These are phyloP conservation scores for Pichia eremophila DNA, from an alignment of 805 yeast species.

Conservation along the genomic window DNA sequence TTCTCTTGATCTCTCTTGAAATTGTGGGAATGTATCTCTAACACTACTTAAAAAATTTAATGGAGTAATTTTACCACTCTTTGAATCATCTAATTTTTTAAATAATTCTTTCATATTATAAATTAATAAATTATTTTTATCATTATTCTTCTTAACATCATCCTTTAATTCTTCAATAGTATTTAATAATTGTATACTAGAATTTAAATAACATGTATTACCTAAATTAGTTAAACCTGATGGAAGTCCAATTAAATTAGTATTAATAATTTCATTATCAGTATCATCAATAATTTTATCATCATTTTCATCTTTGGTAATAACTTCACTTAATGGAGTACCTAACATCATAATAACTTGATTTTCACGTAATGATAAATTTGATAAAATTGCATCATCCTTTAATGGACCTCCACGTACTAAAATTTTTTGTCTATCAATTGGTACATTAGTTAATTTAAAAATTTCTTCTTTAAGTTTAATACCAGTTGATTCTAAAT, in stretches of 20 bases:
- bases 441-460: conserved; percentile 73
- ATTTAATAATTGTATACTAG: conserved; percentile 52
- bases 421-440: conserved; percentile 80
- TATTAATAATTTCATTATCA: conserved; percentile 10
- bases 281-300: conserved; percentile 64
- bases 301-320: conserved; percentile 35
- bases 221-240: conserved; percentile 64
- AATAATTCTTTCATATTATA: conserved; percentile 34
- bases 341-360: conserved; percentile 85
- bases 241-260: conserved; percentile 34
- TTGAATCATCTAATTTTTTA: conserved; percentile 31
- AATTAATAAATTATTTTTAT: conserved; percentile 19
- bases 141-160: conserved; percentile 20
- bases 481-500: conserved; percentile 45
- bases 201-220: conserved; percentile 69
- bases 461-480: conserved; percentile 62
- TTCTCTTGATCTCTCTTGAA: conserved; percentile 59
- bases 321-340: conserved; percentile 62
- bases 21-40: conserved; percentile 75
- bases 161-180: conserved; percentile 34
- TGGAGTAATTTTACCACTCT: conserved; percentile 48
- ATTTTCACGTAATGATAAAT: conserved; percentile 45
- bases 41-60: conserved; percentile 52
- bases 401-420: conserved; percentile 81
- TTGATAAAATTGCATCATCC: conserved; percentile 46